These are phyloP conservation scores for Ailanthus altissimus DNA, from an alignment of 345 rosid species.

Conservation along the genomic window DNA sequence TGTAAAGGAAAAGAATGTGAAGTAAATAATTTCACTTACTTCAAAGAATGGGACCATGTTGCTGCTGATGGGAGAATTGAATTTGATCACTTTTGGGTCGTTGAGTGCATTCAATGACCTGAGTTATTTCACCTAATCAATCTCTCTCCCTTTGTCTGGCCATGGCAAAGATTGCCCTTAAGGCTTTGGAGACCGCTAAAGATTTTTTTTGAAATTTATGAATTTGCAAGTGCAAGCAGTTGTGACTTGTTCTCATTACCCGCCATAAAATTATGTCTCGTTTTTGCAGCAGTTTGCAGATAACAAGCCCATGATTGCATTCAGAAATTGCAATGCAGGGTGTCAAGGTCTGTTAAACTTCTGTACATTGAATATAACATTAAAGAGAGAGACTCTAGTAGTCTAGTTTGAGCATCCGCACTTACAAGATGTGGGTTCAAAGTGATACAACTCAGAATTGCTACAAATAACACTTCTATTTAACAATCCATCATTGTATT, in stretches of 20 bases:
- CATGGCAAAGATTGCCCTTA: conserved; percentile 3
- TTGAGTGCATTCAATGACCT: conserved; percentile 63
- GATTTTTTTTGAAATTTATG: neutral
- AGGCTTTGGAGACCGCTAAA: neutral
- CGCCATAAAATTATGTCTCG: conserved; percentile 1
- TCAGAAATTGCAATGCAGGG: neutral
- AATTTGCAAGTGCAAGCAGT: neutral
- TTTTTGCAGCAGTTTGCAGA: neutral
- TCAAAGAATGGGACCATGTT: conserved; percentile 52
- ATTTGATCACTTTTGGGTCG: conserved; percentile 50
- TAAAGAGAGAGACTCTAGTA: no score
- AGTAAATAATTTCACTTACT: conserved; percentile 34
- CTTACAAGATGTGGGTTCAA: no score
- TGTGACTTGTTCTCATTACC: neutral
- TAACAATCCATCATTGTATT: no score
- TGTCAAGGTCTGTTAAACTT: no score
- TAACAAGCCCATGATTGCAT: neutral
- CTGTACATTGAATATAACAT: no score
- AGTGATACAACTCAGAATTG: no score
- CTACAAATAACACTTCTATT: no score
- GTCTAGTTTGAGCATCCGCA: no score
- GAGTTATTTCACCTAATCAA: conserved; percentile 41
- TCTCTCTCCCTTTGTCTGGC: conserved; percentile 7
- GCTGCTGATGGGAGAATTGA: conserved; percentile 44
- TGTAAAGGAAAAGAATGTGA: conserved; percentile 28